Evolutionary conservation across 2,329 filamentous ascomycete genomes (phyloP), one percentile per base, ranked within the genome.

Genomic region (Triangularia verruculosa): DNA sequence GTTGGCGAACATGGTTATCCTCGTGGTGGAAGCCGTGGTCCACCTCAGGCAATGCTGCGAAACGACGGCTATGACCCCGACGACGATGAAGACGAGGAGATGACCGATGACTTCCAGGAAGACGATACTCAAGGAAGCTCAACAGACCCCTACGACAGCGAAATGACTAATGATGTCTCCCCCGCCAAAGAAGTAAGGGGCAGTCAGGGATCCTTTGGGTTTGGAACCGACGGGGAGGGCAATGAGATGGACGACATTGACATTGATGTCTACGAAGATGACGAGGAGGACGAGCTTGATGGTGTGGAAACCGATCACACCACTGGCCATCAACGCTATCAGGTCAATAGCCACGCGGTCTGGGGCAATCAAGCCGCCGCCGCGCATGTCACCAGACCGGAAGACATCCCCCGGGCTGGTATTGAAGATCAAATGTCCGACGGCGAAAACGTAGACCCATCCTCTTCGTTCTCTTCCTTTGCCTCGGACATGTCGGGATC

Each of bases 321-420:
- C 8, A 69, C 17, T 5, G 57, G 7, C 43, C 52, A 25, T 17
- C 51, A 61, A 4, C 52, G 39, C 5, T 24, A 61, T 27, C 30
- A 54, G 11, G n/a, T 11, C 8, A 47, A 20, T 17, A 47, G 11
- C 51, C 51, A 25, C 51, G 12, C 25, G 3, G 22, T n/a, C 24
- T 54, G 22, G 51, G 51, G 58, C 56, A 25, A 54, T 17, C 60
- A 73, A 25, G 60, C 54, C 28, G 60, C 71, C 66, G 47, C 62
- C 63, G 4, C 65, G 28, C 74, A n/a, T 20, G 17, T 39, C 12
- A 59, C 57, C 8, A 72, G 63, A 24, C 82, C 82, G 0, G 83
- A 86, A 69, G 85, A 87, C 64, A 81, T 86, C 64, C 79, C 79
- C 1, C 85, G 83, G 82, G 81, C 79, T 0, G 84, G 84, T 8